Evolutionary conservation across 225 moss, liverwort and hornwort genomes (phyloP), one percentile per base, ranked within the genome.

Genomic region (Anthoceros angustus): DNA sequence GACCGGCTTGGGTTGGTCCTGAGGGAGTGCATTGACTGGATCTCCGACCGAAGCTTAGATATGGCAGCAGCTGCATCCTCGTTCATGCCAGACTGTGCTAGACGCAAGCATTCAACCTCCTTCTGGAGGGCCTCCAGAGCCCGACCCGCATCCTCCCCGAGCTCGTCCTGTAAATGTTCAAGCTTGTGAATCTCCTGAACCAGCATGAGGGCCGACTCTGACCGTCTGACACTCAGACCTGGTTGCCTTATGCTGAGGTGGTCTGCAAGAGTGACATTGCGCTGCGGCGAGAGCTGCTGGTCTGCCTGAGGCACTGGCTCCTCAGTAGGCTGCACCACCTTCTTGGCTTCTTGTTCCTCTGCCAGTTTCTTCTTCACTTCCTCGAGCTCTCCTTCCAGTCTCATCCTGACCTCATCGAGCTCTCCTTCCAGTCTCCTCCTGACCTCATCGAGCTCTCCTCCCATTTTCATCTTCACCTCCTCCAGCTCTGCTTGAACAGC

Each of bases 51-150:
- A 45, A 98, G 92, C 77, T 89, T 92, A 66, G 86, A 92, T 15
- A 98, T 78, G 10, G 98, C 89, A 62, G 89, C 80, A 66, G 98
- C 89, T 9, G 98, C 98, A 66, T 98, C 98, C 14, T 84, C 82
- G 63, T 92, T 98, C 98, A 98, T 92, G 50, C 98, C 98, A 61
- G 92, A 87, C 74, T 98, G 92, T 62, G 98, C 98, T 72, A 98
- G 75, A 42, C 98, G 79, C 8, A 98, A 72, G 24, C 98, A 98
- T 67, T 98, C 89, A 7, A 98, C 91, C 78, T 92, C 98, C 81
- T 92, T 98, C 63, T 98, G 98, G 12, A 98, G 83, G 64, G 92
- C 92, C 78, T 87, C 92, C 60, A 98, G 75, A 20, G 98, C 98
- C 76, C 98, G 84, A 70, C 76, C 89, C 61, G 98, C 98, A 71